A percentile compares a stretch with the other conserved stretches of the same genome.
Evolutionary conservation across 345 rosid genomes (phyloP).

Genomic region (Turritis glabra): DNA sequence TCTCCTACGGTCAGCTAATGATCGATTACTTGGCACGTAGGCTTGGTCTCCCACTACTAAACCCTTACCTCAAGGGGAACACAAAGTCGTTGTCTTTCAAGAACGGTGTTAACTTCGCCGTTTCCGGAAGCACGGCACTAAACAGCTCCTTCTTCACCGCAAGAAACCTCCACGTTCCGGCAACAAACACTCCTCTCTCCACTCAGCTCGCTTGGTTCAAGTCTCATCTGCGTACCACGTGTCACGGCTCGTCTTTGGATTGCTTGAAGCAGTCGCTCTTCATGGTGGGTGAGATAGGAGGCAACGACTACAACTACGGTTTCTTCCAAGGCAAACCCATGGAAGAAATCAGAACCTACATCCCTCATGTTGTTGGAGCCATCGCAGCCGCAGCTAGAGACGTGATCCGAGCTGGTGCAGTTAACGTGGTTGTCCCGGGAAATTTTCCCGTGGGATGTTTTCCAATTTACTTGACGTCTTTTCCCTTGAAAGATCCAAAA

Average conservation of each 20-base stretch:
- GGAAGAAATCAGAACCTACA: conserved; percentile 32
- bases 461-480: conserved; percentile 33
- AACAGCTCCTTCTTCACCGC: conserved; percentile 10
- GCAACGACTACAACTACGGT: conserved; percentile 43
- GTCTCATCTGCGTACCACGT: conserved; percentile 27
- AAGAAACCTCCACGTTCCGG: conserved; percentile 25
- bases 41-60: conserved; percentile 35
- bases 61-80: conserved; percentile 36
- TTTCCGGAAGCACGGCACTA: conserved; percentile 41
- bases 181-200: conserved; percentile 38
- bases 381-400: conserved; percentile 36
- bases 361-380: conserved; percentile 43
- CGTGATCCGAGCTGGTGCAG: conserved; percentile 25
- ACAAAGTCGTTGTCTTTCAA: not conserved
- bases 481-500: conserved; percentile 19
- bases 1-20: conserved; percentile 39
- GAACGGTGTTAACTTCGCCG: conserved; percentile 43
- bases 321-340: conserved; percentile 27
- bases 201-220: conserved; percentile 40
- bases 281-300: conserved; percentile 47
- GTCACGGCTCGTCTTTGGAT: not conserved
- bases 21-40: conserved; percentile 34
- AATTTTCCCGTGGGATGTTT: conserved; percentile 35
- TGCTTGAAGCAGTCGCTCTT: conserved; percentile 36
- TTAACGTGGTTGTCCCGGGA: conserved; percentile 25